phyloP scores from a whole-genome alignment of 2,329 filamentous ascomycete species.

The Colletotrichum filicis region DNA sequence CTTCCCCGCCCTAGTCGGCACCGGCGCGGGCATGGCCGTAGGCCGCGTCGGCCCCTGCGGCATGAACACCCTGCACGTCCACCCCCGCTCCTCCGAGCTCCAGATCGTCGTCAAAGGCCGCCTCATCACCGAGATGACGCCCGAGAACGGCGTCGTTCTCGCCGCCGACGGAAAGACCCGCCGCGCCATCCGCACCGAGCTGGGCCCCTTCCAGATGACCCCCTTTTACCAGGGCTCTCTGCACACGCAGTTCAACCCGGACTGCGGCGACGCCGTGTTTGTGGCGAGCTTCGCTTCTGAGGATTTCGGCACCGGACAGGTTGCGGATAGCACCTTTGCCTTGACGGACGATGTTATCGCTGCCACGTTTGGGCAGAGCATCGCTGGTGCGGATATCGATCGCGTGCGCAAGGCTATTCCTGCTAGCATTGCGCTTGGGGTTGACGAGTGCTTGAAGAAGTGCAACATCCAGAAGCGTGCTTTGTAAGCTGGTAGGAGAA shows the following conservation, averaged over 20 bases:
- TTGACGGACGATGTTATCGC: conserved; percentile 56
- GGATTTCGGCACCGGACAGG: conserved; percentile 63
- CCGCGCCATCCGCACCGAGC: conserved; percentile 45
- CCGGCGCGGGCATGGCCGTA: conserved; percentile 61
- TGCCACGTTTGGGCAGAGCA: conserved; percentile 57
- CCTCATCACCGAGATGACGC: conserved; percentile 62
- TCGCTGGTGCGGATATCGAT: conserved; percentile 59
- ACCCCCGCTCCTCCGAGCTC: conserved; percentile 64
- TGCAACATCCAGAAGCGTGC: conserved; percentile 50
- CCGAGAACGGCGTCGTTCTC: conserved; percentile 60
- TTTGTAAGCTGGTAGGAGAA: not conserved
- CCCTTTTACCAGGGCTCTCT: conserved; percentile 65
- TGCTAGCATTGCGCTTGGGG: conserved; percentile 59
- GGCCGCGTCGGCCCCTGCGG: conserved; percentile 63
- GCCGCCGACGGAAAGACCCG: conserved; percentile 46
- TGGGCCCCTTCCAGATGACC: conserved; percentile 59
- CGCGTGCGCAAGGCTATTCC: conserved; percentile 56
- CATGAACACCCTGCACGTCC: conserved; percentile 67
- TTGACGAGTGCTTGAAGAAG: conserved; percentile 60
- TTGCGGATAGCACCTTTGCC: conserved; percentile 62
- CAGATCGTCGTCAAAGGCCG: conserved; percentile 61
- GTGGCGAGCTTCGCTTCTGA: conserved; percentile 61
- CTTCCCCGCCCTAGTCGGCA: conserved; percentile 66
- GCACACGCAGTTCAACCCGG: conserved; percentile 67
- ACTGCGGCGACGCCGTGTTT: conserved; percentile 61